A percentile compares a stretch with the other conserved stretches of the same genome.
Evolutionary conservation across 2,329 filamentous ascomycete species (phyloP).

Genomic region (Talaromyces sp.): DNA sequence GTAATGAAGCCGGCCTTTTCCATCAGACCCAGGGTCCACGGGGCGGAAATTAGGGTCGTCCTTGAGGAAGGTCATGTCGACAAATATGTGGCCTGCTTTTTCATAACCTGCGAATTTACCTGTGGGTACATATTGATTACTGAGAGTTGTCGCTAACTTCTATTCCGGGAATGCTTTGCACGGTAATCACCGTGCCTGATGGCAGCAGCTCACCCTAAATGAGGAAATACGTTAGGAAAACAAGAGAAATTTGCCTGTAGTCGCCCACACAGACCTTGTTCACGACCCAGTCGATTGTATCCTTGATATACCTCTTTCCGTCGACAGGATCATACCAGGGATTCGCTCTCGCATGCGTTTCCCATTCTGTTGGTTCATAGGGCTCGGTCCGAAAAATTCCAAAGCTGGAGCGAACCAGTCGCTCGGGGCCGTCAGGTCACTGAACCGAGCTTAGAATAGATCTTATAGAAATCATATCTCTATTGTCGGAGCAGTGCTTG

Average conservation of each 20-base stretch:
- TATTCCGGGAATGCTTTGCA: conserved; percentile 17
- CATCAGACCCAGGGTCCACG: conserved; percentile 6
- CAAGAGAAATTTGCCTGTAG: not conserved
- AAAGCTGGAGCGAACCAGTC: conserved; percentile 26
- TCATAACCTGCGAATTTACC: conserved; percentile 17
- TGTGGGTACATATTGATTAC: not conserved
- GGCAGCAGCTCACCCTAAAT: not conserved
- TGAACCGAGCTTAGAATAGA: no score
- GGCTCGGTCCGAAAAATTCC: conserved; percentile 22
- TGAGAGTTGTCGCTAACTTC: conserved; percentile 7
- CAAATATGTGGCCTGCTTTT: conserved; percentile 22
- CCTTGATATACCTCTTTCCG: conserved; percentile 19
- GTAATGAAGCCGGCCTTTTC: conserved; percentile 16
- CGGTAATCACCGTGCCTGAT: conserved; percentile 14
- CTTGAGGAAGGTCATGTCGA: conserved; percentile 25
- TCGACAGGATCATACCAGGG: conserved; percentile 15
- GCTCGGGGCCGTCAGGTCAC: conserved; percentile 18
- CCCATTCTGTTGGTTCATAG: conserved; percentile 13
- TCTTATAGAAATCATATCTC: no score
- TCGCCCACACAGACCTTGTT: conserved; percentile 16
- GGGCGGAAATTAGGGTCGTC: conserved; percentile 18
- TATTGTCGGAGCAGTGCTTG: no score
- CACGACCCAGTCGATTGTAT: conserved; percentile 23
- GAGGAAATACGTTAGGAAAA: not conserved
- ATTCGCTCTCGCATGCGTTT: conserved; percentile 14